Percentiles rank a stretch among this genome's conserved stretches.
Conservation (phyloP, 768 basidiomycete genomes). For the Pseudohyphozyma bogoriensis region DNA sequence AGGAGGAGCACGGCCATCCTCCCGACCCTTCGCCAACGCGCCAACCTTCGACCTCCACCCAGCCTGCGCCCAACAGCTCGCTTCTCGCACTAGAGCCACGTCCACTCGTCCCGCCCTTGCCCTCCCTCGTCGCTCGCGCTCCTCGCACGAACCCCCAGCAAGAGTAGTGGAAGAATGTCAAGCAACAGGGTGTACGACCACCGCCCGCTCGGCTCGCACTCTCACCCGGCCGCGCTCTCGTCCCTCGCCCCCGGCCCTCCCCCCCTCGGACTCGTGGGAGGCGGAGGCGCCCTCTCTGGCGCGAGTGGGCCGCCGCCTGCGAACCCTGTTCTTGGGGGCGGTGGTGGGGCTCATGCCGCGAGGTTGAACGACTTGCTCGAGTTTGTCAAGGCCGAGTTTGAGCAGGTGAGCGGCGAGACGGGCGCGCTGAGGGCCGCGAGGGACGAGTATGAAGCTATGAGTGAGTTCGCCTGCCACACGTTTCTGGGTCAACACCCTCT, state of each 20-base stretch:
- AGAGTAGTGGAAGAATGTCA: too few relatives aligned
- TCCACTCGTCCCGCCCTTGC: too few relatives aligned
- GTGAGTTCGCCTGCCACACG: constrained; percentile 42
- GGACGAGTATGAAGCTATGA: constrained; percentile 82
- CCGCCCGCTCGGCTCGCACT: constrained; percentile 11
- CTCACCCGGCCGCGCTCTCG: background rate
- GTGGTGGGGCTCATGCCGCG: constrained; percentile 8
- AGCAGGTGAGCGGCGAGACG: constrained; percentile 59
- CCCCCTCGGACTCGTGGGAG: background rate
- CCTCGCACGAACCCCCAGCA: too few relatives aligned
- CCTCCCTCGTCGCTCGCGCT: too few relatives aligned
- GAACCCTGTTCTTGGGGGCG: too few relatives aligned
- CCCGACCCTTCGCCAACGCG: too few relatives aligned
- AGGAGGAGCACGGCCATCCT: too few relatives aligned
- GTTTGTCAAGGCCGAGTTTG: constrained; percentile 72
- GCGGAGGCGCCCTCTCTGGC: background rate
- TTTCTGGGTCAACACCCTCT: background rate
- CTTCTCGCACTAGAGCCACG: too few relatives aligned
- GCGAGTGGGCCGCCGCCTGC: constrained; percentile 10
- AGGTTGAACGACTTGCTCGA: constrained; percentile 58
- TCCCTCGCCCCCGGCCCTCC: background rate
- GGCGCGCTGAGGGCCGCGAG: constrained; percentile 60
- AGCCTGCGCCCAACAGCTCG: too few relatives aligned
- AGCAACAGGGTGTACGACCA: constrained; percentile 14
- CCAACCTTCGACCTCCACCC: too few relatives aligned